These are phyloP conservation scores for Gynostemma pentaphyllum DNA, from an alignment of 306 rosid genomes.

Conservation along the genomic window DNA sequence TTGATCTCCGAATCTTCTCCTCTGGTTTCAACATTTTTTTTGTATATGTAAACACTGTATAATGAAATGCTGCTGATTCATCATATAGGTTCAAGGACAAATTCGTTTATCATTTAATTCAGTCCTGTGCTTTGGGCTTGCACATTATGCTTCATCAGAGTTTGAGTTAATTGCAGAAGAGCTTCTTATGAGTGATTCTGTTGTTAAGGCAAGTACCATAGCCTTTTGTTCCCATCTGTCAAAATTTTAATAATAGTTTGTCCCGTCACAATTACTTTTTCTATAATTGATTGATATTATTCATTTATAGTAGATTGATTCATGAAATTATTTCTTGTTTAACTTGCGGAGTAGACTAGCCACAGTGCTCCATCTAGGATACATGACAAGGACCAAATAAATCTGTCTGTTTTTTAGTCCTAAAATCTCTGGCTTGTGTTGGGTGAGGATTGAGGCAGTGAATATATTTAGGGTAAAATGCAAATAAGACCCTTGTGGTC, in stretches of 20 bases:
- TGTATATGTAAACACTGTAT: not conserved
- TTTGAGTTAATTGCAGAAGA: constrained; percentile 98
- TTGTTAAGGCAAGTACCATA: constrained; percentile 53
- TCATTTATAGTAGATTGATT: not conserved
- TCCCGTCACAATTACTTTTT: not conserved
- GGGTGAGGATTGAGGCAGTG: not conserved
- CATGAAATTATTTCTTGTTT: not conserved
- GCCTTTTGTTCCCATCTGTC: not conserved
- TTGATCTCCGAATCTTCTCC: not conserved
- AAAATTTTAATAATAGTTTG: not conserved
- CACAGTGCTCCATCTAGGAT: not conserved
- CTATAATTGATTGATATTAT: not conserved
- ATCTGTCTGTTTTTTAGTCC: not conserved
- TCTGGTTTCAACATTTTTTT: not conserved
- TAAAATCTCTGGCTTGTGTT: not conserved
- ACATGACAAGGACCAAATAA: not conserved
- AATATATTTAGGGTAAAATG: too few relatives aligned
- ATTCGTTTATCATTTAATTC: constrained; percentile 62
- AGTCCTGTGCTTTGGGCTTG: constrained; percentile 84
- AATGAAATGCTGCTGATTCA: constrained; percentile 6
- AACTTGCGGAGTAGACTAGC: not conserved
- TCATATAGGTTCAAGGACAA: constrained; percentile 75
- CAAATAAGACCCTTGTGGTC: too few relatives aligned
- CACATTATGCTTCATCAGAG: constrained; percentile 77
- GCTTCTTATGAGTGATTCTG: constrained; percentile 95